These are phyloP conservation scores for Puccinellia tenuiflora DNA, from an alignment of 176 grass and related monocot genomes.

Conservation along the genomic window DNA sequence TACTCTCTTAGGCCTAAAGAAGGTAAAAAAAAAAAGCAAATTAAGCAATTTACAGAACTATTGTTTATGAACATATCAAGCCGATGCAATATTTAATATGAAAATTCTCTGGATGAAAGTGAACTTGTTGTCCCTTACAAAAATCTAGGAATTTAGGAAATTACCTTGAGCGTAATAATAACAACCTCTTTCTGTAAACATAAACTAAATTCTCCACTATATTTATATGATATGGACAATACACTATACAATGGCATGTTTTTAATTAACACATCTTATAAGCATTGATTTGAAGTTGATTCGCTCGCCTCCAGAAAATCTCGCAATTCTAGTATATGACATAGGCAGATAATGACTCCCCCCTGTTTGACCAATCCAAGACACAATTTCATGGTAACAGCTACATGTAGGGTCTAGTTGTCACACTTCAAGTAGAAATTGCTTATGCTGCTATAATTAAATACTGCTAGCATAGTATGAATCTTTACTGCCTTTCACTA, in stretches of 20 bases:
- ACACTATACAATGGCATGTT: neutral
- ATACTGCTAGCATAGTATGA: too few species aligned
- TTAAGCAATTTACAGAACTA: too few species aligned
- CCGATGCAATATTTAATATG: too few species aligned
- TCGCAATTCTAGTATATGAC: neutral
- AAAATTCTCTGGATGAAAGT: too few species aligned
- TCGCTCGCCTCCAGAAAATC: neutral
- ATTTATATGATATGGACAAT: neutral
- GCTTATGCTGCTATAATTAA: too few species aligned
- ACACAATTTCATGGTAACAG: neutral
- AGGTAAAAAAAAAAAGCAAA: too few species aligned
- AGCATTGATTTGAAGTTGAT: neutral
- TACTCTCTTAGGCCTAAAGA: too few species aligned
- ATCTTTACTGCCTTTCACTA: too few species aligned
- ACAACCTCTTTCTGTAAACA: neutral
- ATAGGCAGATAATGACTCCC: neutral
- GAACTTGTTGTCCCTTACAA: too few species aligned
- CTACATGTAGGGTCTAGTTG: neutral
- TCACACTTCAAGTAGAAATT: too few species aligned
- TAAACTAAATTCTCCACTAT: neutral
- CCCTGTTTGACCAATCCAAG: neutral
- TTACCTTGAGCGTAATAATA: neutral
- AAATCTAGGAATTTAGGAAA: neutral
- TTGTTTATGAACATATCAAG: too few species aligned
- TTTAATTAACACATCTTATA: neutral